phyloP scores from a whole-genome alignment of 2,329 filamentous ascomycete species.

The Cytospora mali region DNA sequence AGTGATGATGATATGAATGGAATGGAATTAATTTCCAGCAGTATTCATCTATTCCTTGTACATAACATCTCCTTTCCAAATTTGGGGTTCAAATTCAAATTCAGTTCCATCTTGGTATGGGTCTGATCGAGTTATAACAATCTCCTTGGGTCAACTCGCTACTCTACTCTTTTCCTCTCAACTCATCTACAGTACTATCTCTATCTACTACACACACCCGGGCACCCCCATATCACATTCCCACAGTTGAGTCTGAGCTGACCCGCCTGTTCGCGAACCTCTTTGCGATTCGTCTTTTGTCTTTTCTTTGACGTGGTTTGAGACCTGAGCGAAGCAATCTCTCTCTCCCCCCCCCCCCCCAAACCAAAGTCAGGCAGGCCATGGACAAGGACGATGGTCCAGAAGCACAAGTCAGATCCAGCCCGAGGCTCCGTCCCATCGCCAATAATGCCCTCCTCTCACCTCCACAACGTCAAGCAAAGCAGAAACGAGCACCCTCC shows the following conservation, averaged over 20 bases:
- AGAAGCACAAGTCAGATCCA: slow-evolving; percentile 19
- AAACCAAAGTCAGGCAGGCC: slow-evolving; percentile 17
- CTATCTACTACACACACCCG: neutral
- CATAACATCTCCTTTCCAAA: neutral
- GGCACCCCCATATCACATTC: neutral
- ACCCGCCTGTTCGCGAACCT: neutral
- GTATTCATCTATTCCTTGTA: neutral
- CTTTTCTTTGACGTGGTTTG: neutral
- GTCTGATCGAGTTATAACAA: no score
- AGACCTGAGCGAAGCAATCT: neutral
- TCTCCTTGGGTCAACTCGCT: neutral
- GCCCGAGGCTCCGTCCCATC: slow-evolving; percentile 26
- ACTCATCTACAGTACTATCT: neutral
- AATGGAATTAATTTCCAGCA: neutral
- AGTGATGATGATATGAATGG: neutral
- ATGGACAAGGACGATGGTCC: slow-evolving; percentile 31
- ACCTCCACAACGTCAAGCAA: slow-evolving; percentile 36
- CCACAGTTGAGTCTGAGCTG: neutral
- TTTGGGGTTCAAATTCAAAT: no score
- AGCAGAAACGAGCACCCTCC: slow-evolving; percentile 53
- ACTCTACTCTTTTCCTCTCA: neutral
- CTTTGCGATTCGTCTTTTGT: neutral
- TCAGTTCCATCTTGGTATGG: no score
- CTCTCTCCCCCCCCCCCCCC: no score
- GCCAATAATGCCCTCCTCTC: slow-evolving; percentile 33